Conservation (phyloP, 192 early-diverging fungal species). For the Entophlyctis helioformis region DNA sequence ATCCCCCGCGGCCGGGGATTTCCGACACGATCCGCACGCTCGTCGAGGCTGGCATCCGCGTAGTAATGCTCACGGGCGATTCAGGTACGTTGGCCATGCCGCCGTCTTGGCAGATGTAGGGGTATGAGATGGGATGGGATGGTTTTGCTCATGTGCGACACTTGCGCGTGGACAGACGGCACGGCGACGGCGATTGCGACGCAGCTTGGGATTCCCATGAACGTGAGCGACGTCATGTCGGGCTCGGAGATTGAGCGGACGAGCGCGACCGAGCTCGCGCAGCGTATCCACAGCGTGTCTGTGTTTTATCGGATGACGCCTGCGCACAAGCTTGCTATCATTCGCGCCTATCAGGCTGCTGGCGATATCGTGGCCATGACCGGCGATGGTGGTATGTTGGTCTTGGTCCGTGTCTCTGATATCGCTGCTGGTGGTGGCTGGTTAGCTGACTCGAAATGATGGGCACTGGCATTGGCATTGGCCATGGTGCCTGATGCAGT, state of each 20-base stretch:
- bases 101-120: no score
- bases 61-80: constrained; percentile 97
- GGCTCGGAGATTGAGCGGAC: constrained; percentile 29
- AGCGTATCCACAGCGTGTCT: constrained; percentile 21
- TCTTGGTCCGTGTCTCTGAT: neutral
- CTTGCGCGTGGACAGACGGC: constrained; percentile 55
- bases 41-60: constrained; percentile 66
- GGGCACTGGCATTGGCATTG: no score
- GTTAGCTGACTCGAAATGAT: no score
- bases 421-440: constrained; percentile 1
- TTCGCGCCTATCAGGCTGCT: constrained; percentile 72
- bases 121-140: no score
- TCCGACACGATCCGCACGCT: constrained; percentile 60
- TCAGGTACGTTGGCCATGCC: constrained; percentile 44
- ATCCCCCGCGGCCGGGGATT: constrained; percentile 78
- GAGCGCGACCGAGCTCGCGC: constrained; percentile 17
- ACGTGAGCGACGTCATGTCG: constrained; percentile 19
- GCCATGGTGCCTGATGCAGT: no score
- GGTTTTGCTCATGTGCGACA: no score
- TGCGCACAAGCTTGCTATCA: constrained; percentile 87
- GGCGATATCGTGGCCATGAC: constrained; percentile 92
- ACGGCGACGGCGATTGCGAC: constrained; percentile 86
- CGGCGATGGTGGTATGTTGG: constrained; percentile 64
- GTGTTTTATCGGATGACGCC: constrained; percentile 63
- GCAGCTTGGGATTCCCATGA: constrained; percentile 62